Evolutionary conservation across 75 land plant genomes (phyloP).

Genomic region (Ceratopteris richardii): DNA sequence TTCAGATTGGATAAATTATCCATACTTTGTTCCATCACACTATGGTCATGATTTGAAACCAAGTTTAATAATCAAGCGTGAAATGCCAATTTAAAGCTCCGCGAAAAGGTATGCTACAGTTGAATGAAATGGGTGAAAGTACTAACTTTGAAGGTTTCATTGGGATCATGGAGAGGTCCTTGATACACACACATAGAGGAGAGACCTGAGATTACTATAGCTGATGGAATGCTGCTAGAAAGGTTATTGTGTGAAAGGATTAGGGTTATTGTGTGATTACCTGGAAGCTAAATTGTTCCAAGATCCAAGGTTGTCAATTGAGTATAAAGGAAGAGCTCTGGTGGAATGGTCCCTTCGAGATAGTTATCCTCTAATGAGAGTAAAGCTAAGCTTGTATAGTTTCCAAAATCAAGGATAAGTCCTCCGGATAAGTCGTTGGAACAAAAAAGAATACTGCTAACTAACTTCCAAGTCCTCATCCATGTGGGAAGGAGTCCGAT

Average conservation of each 20-base stretch:
- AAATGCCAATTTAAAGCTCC: no score
- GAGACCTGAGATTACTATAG: no score
- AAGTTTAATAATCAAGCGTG: no score
- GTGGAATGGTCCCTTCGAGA: constrained; percentile 18
- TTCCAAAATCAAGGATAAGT: constrained; percentile 28
- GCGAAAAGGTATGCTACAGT: no score
- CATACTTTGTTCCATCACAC: no score
- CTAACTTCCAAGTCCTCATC: constrained; percentile 10
- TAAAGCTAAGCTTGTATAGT: constrained; percentile 7
- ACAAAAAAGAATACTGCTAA: constrained; percentile 12
- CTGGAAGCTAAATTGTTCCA: constrained; percentile 10
- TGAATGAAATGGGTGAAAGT: no score
- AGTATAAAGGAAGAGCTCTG: constrained; percentile 11
- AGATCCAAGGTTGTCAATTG: constrained; percentile 2
- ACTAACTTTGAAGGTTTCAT: no score
- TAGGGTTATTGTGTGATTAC: constrained; percentile 30
- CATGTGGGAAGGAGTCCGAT: constrained; percentile 15
- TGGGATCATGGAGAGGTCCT: no score
- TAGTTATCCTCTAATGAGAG: constrained; percentile 18
- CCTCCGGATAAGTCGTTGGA: constrained; percentile 16
- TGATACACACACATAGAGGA: no score
- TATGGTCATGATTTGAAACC: no score
- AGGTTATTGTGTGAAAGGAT: constrained; percentile 49
- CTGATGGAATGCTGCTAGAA: constrained; percentile 38
- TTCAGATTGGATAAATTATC: no score